A percentile compares a stretch with the other conserved stretches of the same genome.
phyloP scores from a whole-genome alignment of 768 basidiomycete species.

The Naematelia encephala region DNA sequence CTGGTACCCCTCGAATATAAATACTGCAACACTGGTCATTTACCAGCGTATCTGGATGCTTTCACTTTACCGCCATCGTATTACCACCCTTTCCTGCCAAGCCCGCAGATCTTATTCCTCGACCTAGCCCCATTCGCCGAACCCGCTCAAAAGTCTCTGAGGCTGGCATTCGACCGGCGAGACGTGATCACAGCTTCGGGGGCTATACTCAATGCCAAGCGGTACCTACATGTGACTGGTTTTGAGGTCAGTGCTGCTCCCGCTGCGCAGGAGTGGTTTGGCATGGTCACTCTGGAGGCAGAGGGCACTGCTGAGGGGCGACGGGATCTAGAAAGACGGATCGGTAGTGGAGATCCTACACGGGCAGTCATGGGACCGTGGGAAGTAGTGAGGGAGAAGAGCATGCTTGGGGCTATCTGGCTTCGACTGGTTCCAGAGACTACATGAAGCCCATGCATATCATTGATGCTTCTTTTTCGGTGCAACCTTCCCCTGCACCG shows the following conservation, averaged over 20 bases:
- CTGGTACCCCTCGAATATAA: constrained; percentile 47
- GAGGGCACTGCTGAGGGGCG: constrained; percentile 51
- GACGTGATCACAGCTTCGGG: constrained; percentile 48
- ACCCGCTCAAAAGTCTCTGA: constrained; percentile 28
- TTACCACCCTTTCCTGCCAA: constrained; percentile 45
- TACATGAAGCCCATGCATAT: constrained; percentile 2
- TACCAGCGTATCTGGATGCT: constrained; percentile 46
- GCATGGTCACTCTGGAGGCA: constrained; percentile 49
- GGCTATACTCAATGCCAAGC: constrained; percentile 45
- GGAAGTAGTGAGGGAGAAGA: constrained; percentile 50
- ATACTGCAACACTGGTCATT: constrained; percentile 32
- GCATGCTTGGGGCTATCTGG: constrained; percentile 49
- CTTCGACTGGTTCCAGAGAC: constrained; percentile 33
- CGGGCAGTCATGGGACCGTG: constrained; percentile 39
- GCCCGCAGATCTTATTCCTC: constrained; percentile 45
- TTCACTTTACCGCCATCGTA: constrained; percentile 48
- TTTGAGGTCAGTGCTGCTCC: constrained; percentile 32
- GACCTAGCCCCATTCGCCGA: constrained; percentile 44
- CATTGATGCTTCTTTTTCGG: constrained; percentile 6
- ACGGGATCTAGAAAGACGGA: constrained; percentile 37
- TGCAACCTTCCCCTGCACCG: neutral
- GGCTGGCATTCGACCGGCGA: constrained; percentile 47
- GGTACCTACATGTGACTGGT: constrained; percentile 50
- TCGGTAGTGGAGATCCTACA: constrained; percentile 24
- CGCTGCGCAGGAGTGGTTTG: constrained; percentile 41